Percentiles rank a stretch among this genome's conserved stretches.
phyloP scores from a whole-genome alignment of 2,329 filamentous ascomycete species.

The Diaporthe vaccinii region DNA sequence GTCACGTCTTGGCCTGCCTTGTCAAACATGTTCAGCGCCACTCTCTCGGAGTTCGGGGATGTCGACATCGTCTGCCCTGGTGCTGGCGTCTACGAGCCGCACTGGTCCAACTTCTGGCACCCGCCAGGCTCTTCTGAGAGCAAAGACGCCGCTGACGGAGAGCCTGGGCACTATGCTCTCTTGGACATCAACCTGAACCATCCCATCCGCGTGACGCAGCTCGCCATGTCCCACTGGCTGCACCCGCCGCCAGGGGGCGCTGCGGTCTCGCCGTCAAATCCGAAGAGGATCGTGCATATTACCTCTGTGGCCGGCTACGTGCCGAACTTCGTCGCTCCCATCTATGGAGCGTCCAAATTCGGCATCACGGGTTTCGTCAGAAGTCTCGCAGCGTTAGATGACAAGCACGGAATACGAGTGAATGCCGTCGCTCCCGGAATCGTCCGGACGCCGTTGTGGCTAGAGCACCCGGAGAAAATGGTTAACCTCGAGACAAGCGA shows the following conservation, averaged over 20 bases:
- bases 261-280: slow-evolving; percentile 46
- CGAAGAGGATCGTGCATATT: slow-evolving; percentile 55
- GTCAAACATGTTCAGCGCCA: slow-evolving; percentile 50
- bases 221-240: slow-evolving; percentile 56
- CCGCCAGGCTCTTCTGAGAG: slow-evolving; percentile 54
- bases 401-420: slow-evolving; percentile 53
- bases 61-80: slow-evolving; percentile 61
- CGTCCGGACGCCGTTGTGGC: slow-evolving; percentile 61
- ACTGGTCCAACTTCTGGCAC: slow-evolving; percentile 58
- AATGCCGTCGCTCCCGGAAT: slow-evolving; percentile 60
- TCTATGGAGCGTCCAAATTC: slow-evolving; percentile 57
- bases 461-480: slow-evolving; percentile 59
- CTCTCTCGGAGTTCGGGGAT: slow-evolving; percentile 53
- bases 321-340: slow-evolving; percentile 50
- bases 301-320: slow-evolving; percentile 54
- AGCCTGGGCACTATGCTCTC: slow-evolving; percentile 49
- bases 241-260: slow-evolving; percentile 42
- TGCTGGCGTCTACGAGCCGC: slow-evolving; percentile 62
- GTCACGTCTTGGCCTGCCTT: slow-evolving; percentile 59
- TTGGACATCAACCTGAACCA: slow-evolving; percentile 59
- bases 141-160: slow-evolving; percentile 47
- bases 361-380: slow-evolving; percentile 57
- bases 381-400: slow-evolving; percentile 54
- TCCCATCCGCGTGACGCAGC: slow-evolving; percentile 56
- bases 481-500: slow-evolving; percentile 52